phyloP scores from a whole-genome alignment of 192 early-diverging fungal genomes.

The Mortierella claussenii region DNA sequence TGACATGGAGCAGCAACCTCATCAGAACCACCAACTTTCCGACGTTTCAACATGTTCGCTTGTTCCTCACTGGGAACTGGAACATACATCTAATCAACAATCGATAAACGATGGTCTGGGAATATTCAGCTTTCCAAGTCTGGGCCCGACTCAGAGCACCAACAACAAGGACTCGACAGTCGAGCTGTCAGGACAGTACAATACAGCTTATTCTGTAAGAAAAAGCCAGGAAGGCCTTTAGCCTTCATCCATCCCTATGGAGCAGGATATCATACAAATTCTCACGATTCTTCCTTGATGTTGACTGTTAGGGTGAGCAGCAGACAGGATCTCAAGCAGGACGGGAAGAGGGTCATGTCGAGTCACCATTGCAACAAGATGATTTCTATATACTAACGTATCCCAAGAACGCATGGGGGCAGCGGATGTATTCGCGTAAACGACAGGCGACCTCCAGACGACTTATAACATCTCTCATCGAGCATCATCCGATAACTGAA shows the following conservation, averaged over 20 bases:
- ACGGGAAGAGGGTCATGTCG: background rate
- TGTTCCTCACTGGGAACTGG: background rate
- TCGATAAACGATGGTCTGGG: background rate
- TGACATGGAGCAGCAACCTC: no score
- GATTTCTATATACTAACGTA: conserved; percentile 8
- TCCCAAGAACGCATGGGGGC: conserved; percentile 21
- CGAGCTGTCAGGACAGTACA: no score
- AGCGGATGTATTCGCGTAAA: background rate
- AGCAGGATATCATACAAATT: no score
- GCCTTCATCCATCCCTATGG: no score
- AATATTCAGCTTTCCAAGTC: background rate
- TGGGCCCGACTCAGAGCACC: background rate
- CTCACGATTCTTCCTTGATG: no score
- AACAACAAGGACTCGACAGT: background rate
- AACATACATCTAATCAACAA: background rate
- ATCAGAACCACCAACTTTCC: background rate
- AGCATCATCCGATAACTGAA: no score
- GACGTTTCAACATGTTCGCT: background rate
- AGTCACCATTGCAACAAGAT: background rate
- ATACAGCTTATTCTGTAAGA: no score
- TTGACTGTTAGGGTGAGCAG: no score
- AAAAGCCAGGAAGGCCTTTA: no score
- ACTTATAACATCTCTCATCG: conserved; percentile 15
- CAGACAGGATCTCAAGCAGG: no score
- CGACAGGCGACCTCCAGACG: background rate